A percentile compares a stretch with the other conserved stretches of the same genome.
Evolutionary conservation across 2,329 filamentous ascomycete genomes (phyloP).

Genomic region (Epichloe sylvatica): DNA sequence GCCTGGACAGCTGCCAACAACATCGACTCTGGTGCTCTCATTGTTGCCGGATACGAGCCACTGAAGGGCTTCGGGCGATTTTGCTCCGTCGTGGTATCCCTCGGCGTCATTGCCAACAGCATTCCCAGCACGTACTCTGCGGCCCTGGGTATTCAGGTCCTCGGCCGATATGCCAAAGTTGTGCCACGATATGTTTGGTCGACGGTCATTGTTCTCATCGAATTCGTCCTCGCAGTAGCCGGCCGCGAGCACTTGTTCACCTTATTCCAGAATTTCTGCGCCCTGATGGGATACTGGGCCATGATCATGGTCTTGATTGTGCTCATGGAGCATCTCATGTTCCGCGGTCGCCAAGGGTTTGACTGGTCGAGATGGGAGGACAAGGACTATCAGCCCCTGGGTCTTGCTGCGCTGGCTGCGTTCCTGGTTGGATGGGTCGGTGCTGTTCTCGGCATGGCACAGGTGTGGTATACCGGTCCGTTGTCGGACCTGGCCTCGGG

Average conservation of each 20-base stretch:
- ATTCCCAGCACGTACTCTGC: slow-evolving; percentile 43
- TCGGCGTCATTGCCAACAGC: slow-evolving; percentile 42
- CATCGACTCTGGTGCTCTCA: slow-evolving; percentile 38
- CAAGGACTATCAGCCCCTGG: slow-evolving; percentile 27
- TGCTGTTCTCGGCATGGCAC: slow-evolving; percentile 43
- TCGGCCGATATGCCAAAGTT: slow-evolving; percentile 37
- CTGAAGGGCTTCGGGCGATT: slow-evolving; percentile 43
- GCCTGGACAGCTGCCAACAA: slow-evolving; percentile 38
- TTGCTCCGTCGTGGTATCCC: slow-evolving; percentile 39
- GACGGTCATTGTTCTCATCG: slow-evolving; percentile 36
- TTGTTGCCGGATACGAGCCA: slow-evolving; percentile 40
- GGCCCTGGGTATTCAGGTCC: slow-evolving; percentile 44
- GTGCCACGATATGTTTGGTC: slow-evolving; percentile 42
- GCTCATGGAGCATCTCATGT: slow-evolving; percentile 29
- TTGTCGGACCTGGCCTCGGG: slow-evolving; percentile 40
- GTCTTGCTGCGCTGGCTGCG: slow-evolving; percentile 29
- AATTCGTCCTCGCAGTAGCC: slow-evolving; percentile 40
- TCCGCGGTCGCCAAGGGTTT: slow-evolving; percentile 25
- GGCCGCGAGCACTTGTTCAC: slow-evolving; percentile 39
- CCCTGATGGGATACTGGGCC: slow-evolving; percentile 41
- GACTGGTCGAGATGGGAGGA: slow-evolving; percentile 34
- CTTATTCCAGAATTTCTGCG: slow-evolving; percentile 39
- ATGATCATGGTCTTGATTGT: slow-evolving; percentile 36
- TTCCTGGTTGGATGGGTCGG: slow-evolving; percentile 33
- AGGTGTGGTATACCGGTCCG: slow-evolving; percentile 45